Percentiles rank a stretch among this genome's conserved stretches.
phyloP scores from a whole-genome alignment of 768 basidiomycete species.

The Serpula lacrymans region DNA sequence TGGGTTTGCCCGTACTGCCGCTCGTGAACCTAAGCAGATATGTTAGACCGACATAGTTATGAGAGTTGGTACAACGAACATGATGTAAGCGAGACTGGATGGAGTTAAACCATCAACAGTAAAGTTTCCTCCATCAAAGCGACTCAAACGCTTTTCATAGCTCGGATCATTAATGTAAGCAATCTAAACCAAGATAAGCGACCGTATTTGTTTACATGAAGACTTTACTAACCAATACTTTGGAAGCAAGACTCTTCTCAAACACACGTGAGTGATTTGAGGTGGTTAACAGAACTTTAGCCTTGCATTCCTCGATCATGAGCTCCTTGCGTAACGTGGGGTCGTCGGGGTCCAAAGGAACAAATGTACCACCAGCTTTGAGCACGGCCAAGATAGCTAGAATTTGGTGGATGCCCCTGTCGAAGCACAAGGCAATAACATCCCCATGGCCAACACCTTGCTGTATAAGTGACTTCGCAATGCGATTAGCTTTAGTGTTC shows the following conservation, averaged over 20 bases:
- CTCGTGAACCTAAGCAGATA: constrained; percentile 13
- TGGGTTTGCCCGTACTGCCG: constrained; percentile 18
- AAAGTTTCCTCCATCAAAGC: too few relatives aligned
- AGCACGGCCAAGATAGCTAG: constrained; percentile 28
- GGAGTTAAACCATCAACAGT: constrained; percentile 17
- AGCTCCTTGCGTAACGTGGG: constrained; percentile 26
- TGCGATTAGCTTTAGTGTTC: constrained; percentile 28
- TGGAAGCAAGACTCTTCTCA: constrained; percentile 11
- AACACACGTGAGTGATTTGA: constrained; percentile 18
- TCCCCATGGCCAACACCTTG: constrained; percentile 22
- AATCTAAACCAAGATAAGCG: constrained; percentile 9
- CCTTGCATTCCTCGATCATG: constrained; percentile 22
- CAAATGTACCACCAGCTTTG: constrained; percentile 26
- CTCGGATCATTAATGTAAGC: constrained; percentile 26
- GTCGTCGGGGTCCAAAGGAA: constrained; percentile 27
- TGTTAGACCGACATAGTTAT: too few relatives aligned
- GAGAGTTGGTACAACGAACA: constrained; percentile 15
- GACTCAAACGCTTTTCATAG: constrained; percentile 19
- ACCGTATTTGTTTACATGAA: too few relatives aligned
- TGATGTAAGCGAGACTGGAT: constrained; percentile 20
- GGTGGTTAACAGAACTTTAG: constrained; percentile 24
- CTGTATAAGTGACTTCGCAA: constrained; percentile 25
- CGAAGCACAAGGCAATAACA: constrained; percentile 25
- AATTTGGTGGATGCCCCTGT: constrained; percentile 25
- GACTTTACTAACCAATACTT: constrained; percentile 7